Base-by-base conservation (phyloP, 108 stramenopile species). In the Skeletonema menzelii region DNA sequence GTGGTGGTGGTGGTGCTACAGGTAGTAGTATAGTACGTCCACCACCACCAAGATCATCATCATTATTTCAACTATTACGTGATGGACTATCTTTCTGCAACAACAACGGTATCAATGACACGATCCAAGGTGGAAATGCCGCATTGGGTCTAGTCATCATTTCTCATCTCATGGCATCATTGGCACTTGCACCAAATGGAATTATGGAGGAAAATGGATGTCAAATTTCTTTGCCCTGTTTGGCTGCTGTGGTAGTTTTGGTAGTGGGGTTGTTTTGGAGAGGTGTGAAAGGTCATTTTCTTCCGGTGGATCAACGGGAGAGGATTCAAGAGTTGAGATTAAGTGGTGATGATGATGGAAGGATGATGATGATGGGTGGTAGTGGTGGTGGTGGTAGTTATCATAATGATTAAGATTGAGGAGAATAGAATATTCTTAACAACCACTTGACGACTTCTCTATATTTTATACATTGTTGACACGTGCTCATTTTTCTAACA, bases 221-320 rank as follows among this genome's bases (percentile, higher is more conserved):
- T 46, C 59, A n/a, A 34, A 37, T 83, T n/a, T 79, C 82, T 10
- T 38, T 83, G 22, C 82, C 82, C 5, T 60, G 44, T 20, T 58
- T 83, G 65, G 82, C 55, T 27, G 67, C 15, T 4, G 73, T 83
- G 14, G 78, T 77, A 10, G 11, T 83, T 17, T 60, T 56, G 27
- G 74, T 76, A 19, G 47, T 30, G 2, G 35, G 49, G 4, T 32
- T 80, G 4, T 65, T 72, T 0, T 0, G 40, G n/a, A 69, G 63
- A 15, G 57, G 61, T 14, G 72, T 76, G 19, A 46, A 63, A 30
- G 69, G 69, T 3, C 56, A 76, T 65, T 83, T 63, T 58, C 65
- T 83, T 27, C 82, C 82, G 28, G 37, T 80, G 13, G 78, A 72
- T 62, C 82, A 83, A 55, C 49, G 77, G 38, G 67, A 58, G 34